A percentile compares a stretch with the other conserved stretches of the same genome.
phyloP scores from a whole-genome alignment of 1,139 yeast genomes.

The Waltiozyma sp. region DNA sequence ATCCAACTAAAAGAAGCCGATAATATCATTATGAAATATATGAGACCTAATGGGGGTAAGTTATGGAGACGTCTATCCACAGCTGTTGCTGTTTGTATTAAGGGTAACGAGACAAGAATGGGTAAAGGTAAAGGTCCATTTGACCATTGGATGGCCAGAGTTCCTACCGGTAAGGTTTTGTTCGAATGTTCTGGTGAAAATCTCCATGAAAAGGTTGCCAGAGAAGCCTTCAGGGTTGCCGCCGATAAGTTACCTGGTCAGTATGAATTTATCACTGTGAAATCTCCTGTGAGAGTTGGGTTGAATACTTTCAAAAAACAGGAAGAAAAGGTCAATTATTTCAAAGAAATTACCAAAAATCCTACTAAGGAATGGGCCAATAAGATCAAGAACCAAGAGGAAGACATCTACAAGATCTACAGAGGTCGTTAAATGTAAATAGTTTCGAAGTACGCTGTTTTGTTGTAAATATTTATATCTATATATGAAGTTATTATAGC shows the following conservation, averaged over 20 bases:
- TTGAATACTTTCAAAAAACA: slow-evolving; percentile 38
- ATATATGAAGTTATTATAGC: background rate
- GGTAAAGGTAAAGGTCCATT: slow-evolving; percentile 99
- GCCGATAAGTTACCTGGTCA: slow-evolving; percentile 88
- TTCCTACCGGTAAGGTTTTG: slow-evolving; percentile 88
- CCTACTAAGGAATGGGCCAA: slow-evolving; percentile 60
- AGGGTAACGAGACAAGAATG: slow-evolving; percentile 99
- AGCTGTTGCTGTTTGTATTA: slow-evolving; percentile 82
- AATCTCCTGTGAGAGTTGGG: slow-evolving; percentile 64
- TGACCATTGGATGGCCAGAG: slow-evolving; percentile 94
- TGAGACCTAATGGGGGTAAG: slow-evolving; percentile 62
- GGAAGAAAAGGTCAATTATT: slow-evolving; percentile 35
- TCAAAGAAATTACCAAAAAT: slow-evolving; percentile 39
- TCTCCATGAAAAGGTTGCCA: slow-evolving; percentile 82
- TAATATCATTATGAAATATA: slow-evolving; percentile 68
- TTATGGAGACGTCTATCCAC: slow-evolving; percentile 76
- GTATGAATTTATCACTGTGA: slow-evolving; percentile 70
- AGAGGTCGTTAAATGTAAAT: slow-evolving; percentile 38
- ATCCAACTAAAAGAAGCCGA: slow-evolving; percentile 89
- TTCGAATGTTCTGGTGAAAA: slow-evolving; percentile 67
- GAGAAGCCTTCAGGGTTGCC: slow-evolving; percentile 87
- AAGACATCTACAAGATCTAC: slow-evolving; percentile 38
- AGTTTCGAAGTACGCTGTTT: background rate
- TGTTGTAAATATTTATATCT: slow-evolving; percentile 2
- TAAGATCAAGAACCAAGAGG: slow-evolving; percentile 33